Evolutionary conservation across 805 yeast genomes (phyloP), one percentile per base, ranked within the genome.

Genomic region (Sugiyamaella lignohabitans): DNA sequence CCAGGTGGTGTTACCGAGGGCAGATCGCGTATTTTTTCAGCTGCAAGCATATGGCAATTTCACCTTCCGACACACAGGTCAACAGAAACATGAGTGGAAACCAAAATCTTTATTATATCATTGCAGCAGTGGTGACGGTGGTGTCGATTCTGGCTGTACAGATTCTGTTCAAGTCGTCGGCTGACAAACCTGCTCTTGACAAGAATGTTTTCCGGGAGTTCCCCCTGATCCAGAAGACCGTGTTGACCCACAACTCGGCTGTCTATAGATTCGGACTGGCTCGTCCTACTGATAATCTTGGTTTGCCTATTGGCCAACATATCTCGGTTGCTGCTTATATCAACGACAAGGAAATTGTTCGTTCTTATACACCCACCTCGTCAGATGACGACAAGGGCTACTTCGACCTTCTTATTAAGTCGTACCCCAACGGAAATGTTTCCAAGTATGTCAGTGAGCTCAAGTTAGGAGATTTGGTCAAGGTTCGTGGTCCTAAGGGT

Each of bases 291-390:
- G 91, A 86, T 63, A 72, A 80, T 44, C 74, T 89, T 50, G 96
- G 96, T 8, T 73, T 89, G 56, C 97, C 97, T 47, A 83, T 87
- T 62, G 97, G 97, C 42, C 97, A 89, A 68, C 97, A 89, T 64
- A 82, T 89, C 59, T 78, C 89, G 39, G 79, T 89, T 57, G 79
- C 80, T 23, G 89, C 94, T 21, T 70, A 68, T 38, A 83, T 88
- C 58, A 78, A 80, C 54, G 96, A 83, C 43, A 86, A 86, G 68
- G 91, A 84, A 57, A 73, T 88, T 43, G 79, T 84, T 42, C 78
- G 96, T 67, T 86, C 95, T 2, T 88, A 89, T 68, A 88, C 96
- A 3, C 96, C 96, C 47, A 82, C 86, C 54, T 82, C 95, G 56
- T 52, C 59, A 10, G 63, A 59, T 44, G 66, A 68, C 27, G 78